phyloP scores from a whole-genome alignment of 345 rosid species.

The Trapa incisa region DNA sequence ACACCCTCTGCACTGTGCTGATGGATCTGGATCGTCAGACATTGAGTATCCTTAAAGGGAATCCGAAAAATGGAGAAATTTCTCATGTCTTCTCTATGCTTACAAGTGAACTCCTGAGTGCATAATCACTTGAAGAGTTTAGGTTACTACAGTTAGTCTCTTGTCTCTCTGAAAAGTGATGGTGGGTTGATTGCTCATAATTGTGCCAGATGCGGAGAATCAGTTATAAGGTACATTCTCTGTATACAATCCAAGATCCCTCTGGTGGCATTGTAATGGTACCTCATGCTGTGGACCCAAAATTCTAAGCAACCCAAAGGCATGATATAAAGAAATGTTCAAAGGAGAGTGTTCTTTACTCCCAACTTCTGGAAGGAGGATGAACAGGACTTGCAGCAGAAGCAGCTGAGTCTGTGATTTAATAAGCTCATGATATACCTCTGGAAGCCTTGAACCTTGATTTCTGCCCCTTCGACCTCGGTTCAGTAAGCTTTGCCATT shows the following conservation, averaged over 20 bases:
- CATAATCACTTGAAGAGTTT: background rate
- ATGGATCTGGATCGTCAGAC: slow-evolving; percentile 36
- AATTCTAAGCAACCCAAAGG: slow-evolving; percentile 2
- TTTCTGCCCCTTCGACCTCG: slow-evolving; percentile 44
- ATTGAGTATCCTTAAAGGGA: slow-evolving; percentile 34
- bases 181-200: too few relatives aligned
- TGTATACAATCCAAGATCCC: background rate
- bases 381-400: background rate
- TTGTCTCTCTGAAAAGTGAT: too few relatives aligned
- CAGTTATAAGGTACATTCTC: background rate
- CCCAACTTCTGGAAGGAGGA: background rate
- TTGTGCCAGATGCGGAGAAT: background rate
- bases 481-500: slow-evolving; percentile 67
- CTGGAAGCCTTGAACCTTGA: slow-evolving; percentile 45
- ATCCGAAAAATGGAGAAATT: slow-evolving; percentile 27
- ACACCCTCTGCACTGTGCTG: slow-evolving; percentile 34
- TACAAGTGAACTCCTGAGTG: slow-evolving; percentile 11
- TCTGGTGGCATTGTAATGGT: background rate
- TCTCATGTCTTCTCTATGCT: slow-evolving; percentile 36
- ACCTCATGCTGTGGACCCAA: background rate
- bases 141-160: too few relatives aligned
- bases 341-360: too few relatives aligned
- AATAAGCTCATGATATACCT: slow-evolving; percentile 30
- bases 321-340: background rate
- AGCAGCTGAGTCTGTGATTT: background rate